Evolutionary conservation across 441 rosid species (phyloP).

Genomic region (Metrosideros polymorpha): DNA sequence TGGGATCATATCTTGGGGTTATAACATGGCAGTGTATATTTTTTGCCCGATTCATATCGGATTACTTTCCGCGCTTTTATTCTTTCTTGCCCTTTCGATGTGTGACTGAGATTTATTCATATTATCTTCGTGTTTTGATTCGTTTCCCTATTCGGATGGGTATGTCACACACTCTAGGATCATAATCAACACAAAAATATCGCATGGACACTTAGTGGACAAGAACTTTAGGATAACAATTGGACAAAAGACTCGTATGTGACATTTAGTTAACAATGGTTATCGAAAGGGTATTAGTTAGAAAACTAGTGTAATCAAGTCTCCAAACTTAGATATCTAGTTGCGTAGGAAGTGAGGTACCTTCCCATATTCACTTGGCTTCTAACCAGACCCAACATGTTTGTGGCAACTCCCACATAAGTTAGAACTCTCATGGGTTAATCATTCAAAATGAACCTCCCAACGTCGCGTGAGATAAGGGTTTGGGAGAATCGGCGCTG

Average conservation of each 20-base stretch:
- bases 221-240: background rate
- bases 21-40: background rate
- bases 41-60: too few species aligned
- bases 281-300: background rate
- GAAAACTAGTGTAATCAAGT: background rate
- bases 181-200: background rate
- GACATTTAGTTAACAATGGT: background rate
- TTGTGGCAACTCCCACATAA: too few species aligned
- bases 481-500: too few species aligned
- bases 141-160: background rate
- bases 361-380: too few species aligned
- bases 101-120: background rate
- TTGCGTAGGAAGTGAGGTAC: background rate
- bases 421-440: too few species aligned
- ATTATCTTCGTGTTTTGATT: background rate
- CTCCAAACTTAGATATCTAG: too few species aligned
- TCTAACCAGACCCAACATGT: accelerated
- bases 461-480: too few species aligned
- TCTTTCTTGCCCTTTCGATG: background rate
- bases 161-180: background rate
- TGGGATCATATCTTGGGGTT: background rate
- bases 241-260: background rate
- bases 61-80: background rate
- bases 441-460: too few species aligned
- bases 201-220: background rate